phyloP scores from a whole-genome alignment of 1,139 yeast genomes.

The Scheffersomyces quercinus region DNA sequence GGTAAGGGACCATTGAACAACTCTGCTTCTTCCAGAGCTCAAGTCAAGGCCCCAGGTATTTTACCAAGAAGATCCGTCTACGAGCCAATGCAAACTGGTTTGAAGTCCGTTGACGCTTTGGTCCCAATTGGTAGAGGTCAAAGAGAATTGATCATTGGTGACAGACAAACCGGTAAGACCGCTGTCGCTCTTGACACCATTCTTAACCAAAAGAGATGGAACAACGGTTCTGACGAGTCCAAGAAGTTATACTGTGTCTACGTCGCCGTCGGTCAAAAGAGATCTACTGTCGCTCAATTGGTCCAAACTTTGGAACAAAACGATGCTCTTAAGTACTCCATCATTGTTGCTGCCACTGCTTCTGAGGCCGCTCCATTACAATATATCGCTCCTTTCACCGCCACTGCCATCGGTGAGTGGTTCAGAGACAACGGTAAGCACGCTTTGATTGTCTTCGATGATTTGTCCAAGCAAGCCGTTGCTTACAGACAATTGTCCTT shows the following conservation, averaged over 20 bases:
- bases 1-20: conserved; percentile 99
- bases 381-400: conserved; percentile 99
- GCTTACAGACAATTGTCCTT: conserved; percentile 99
- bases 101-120: conserved; percentile 97
- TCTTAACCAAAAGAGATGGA: conserved; percentile 99
- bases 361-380: conserved; percentile 99
- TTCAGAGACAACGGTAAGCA: conserved; percentile 99
- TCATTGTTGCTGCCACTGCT: conserved; percentile 99
- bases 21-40: conserved; percentile 87
- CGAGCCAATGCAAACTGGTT: conserved; percentile 99
- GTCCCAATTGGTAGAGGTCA: conserved; percentile 99
- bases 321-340: conserved; percentile 97
- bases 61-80: conserved; percentile 97
- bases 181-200: conserved; percentile 98
- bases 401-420: conserved; percentile 99
- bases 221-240: conserved; percentile 88
- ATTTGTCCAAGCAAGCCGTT: conserved; percentile 98
- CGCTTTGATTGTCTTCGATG: conserved; percentile 96
- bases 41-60: conserved; percentile 99
- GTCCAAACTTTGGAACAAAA: conserved; percentile 98
- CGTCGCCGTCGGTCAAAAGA: conserved; percentile 99
- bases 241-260: conserved; percentile 99
- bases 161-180: conserved; percentile 99
- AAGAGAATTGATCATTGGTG: conserved; percentile 99
- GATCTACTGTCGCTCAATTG: conserved; percentile 99